Evolutionary conservation across 768 basidiomycete species (phyloP).

Genomic region (Paxillus involutus): DNA sequence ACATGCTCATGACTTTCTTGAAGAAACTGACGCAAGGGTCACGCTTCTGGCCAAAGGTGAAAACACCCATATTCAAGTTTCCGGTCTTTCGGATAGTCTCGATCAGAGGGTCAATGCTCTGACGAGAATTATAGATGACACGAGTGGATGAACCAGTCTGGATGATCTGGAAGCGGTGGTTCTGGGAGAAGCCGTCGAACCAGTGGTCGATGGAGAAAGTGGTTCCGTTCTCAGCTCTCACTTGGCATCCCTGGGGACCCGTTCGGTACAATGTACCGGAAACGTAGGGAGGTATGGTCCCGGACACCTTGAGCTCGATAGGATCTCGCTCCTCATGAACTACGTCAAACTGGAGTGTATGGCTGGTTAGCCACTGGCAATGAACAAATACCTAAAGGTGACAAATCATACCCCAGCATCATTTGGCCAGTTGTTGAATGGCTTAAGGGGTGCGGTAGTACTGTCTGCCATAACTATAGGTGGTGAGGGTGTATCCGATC

Average conservation of each 20-base stretch:
- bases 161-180: conserved; percentile 40
- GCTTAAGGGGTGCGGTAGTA: conserved; percentile 1
- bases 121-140: conserved; percentile 36
- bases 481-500: too few relatives aligned
- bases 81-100: conserved; percentile 29
- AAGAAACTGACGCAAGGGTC: conserved; percentile 31
- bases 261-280: conserved; percentile 39
- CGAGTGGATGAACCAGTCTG: conserved; percentile 20
- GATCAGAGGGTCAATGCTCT: conserved; percentile 28
- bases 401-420: conserved; percentile 22
- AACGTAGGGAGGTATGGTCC: conserved; percentile 35
- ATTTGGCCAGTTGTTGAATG: conserved; percentile 32
- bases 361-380: not conserved
- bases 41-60: conserved; percentile 32
- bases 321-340: conserved; percentile 27
- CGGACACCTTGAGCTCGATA: conserved; percentile 27
- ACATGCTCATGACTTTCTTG: conserved; percentile 30
- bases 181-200: conserved; percentile 42
- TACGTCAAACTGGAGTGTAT: conserved; percentile 23
- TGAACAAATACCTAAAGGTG: not conserved
- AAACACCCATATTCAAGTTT: conserved; percentile 3
- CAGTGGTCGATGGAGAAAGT: conserved; percentile 34
- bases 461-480: not conserved
- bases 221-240: conserved; percentile 16
- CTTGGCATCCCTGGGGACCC: conserved; percentile 36